These are phyloP conservation scores for Chlorella sp. DNA, from an alignment of 139 green algal genomes.

Conservation along the genomic window DNA sequence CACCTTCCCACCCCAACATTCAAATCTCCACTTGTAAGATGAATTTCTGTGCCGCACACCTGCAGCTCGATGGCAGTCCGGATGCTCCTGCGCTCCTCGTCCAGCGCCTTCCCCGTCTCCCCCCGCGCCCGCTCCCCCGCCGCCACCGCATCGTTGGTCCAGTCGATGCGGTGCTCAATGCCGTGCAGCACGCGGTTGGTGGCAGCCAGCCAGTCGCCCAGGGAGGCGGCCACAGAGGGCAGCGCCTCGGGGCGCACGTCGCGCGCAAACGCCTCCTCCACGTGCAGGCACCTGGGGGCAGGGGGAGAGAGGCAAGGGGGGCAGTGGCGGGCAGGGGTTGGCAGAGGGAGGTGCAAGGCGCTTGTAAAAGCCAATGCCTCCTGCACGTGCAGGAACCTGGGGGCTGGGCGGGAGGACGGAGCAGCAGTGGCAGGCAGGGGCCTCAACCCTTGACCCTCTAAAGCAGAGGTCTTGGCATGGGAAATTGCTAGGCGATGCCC, in stretches of 20 bases:
- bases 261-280: slow-evolving; percentile 62
- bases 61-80: slow-evolving; percentile 44
- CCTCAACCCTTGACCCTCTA: too few relatives aligned
- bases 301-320: not conserved
- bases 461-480: too few relatives aligned
- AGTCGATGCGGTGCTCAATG: slow-evolving; percentile 6
- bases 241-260: slow-evolving; percentile 71
- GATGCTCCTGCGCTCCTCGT: slow-evolving; percentile 58
- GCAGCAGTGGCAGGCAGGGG: too few relatives aligned
- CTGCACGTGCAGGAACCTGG: too few relatives aligned
- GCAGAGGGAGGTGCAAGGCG: not conserved
- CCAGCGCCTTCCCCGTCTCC: slow-evolving; percentile 43
- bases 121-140: slow-evolving; percentile 16
- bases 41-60: not conserved
- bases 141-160: not conserved
- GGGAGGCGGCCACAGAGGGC: slow-evolving; percentile 43
- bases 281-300: slow-evolving; percentile 49
- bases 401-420: too few relatives aligned
- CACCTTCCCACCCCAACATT: not conserved
- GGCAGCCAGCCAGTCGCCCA: slow-evolving; percentile 61
- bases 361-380: not conserved
- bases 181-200: not conserved
- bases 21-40: too few relatives aligned
- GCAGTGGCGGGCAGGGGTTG: not conserved
- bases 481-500: too few relatives aligned